phyloP scores from a whole-genome alignment of 2,329 filamentous ascomycete genomes.

The Arthroderma sp. region DNA sequence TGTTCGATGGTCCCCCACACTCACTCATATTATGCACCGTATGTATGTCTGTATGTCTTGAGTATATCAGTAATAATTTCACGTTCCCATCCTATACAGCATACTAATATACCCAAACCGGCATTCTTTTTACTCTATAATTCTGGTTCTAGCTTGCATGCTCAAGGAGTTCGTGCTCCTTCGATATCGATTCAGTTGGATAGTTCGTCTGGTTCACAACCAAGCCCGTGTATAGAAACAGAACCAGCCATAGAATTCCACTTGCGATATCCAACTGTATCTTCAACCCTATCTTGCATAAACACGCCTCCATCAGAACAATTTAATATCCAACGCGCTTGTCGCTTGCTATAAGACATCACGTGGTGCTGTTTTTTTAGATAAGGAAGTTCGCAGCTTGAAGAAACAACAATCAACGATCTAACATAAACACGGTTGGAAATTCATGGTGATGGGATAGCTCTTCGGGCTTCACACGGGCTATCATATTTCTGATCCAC shows the following conservation, averaged over 20 bases:
- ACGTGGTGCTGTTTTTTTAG: background rate
- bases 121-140: background rate
- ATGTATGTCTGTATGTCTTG: slow-evolving; percentile 11
- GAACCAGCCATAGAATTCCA: background rate
- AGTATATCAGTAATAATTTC: slow-evolving; percentile 13
- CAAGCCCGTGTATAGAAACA: background rate
- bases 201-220: background rate
- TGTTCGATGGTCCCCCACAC: background rate
- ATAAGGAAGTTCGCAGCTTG: background rate
- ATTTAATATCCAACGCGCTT: background rate
- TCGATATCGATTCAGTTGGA: background rate
- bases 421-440: background rate
- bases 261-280: background rate
- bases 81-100: slow-evolving; percentile 10
- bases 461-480: background rate
- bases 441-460: background rate
- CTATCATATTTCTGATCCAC: slow-evolving; percentile 1
- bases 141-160: background rate
- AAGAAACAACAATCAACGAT: background rate
- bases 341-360: background rate
- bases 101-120: background rate
- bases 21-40: slow-evolving; percentile 5
- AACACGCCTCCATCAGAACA: background rate
- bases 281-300: background rate
- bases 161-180: background rate